Evolutionary conservation across 2,329 filamentous ascomycete species (phyloP), one percentile per base, ranked within the genome.

Genomic region (Paraconiothyrium sp.): DNA sequence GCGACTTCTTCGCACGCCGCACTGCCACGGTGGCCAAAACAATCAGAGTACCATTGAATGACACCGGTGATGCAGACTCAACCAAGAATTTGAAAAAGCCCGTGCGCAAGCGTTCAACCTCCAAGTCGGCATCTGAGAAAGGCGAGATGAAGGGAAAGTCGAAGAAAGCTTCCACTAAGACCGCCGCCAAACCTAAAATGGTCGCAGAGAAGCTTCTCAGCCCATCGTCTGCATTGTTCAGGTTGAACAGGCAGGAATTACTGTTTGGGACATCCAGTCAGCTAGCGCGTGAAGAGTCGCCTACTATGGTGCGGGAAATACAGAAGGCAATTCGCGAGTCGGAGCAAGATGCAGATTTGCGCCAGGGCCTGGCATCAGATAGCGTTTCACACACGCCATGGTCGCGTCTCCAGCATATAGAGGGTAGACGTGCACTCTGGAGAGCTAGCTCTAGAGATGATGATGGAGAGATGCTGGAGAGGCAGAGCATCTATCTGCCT

Each of bases 251-350:
- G 35, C 78, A 80, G 60, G 73, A 79, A 27, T 56, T 80, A 9
- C 65, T 80, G 1, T 80, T 80, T 54, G 78, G 78, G 16, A 80
- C 78, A 14, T 79, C 78, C 2, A 80, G 78, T 61, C 78, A 80
- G 59, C 68, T 80, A 30, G 76, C 72, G 16, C 67, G 73, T 1
- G 76, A 79, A 34, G 76, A 78, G 49, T 79, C 78, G 4, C 78
- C 78, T 1, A 70, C 69, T 2, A 71, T 72, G 30, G 65, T 80
- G 14, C 73, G 77, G 20, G 63, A 79, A 22, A 67, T 79, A 2
- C 78, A 79, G 35, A 61, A 68, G 34, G 78, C 77, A 0, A 64
- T 79, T 11, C 67, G 65, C 11, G 71, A 78, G 46, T 79, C 77
- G 1, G 77, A 79, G 47, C 57, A 62, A 8, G 70, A 77, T 47